phyloP scores from a whole-genome alignment of 495 filamentous ascomycete genomes.

The Xylaria intraflava region DNA sequence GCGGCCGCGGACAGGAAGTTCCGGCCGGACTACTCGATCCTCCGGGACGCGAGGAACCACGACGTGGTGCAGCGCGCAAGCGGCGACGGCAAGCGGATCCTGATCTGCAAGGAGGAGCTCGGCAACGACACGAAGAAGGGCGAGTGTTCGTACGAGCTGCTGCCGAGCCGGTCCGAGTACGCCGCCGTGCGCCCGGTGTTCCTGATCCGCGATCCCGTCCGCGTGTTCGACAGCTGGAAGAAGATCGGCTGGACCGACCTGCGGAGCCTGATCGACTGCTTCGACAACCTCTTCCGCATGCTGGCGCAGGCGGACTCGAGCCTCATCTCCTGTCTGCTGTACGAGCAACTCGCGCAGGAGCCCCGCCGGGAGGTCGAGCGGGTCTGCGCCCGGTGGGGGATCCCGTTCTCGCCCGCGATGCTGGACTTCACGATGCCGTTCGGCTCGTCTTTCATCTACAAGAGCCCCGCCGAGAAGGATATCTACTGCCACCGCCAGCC shows the following conservation, averaged over 20 bases:
- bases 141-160: neutral
- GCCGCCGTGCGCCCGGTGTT: neutral
- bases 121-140: neutral
- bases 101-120: constrained; percentile 3
- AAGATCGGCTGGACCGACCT: neutral
- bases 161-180: neutral
- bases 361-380: neutral
- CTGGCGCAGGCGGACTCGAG: neutral
- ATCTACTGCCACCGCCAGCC: neutral
- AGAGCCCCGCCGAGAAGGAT: neutral
- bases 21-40: neutral
- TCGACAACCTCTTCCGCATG: neutral
- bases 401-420: neutral
- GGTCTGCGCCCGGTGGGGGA: neutral
- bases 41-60: neutral
- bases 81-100: neutral
- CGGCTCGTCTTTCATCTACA: neutral
- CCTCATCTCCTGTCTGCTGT: neutral
- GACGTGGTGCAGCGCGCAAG: neutral
- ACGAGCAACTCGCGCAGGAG: constrained; percentile 3
- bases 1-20: neutral
- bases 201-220: constrained; percentile 6
- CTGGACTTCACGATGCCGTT: neutral
- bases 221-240: constrained; percentile 8
- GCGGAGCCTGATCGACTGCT: neutral